Conservation (phyloP, 305 asterid genomes). For the Fraxinus albicans region DNA sequence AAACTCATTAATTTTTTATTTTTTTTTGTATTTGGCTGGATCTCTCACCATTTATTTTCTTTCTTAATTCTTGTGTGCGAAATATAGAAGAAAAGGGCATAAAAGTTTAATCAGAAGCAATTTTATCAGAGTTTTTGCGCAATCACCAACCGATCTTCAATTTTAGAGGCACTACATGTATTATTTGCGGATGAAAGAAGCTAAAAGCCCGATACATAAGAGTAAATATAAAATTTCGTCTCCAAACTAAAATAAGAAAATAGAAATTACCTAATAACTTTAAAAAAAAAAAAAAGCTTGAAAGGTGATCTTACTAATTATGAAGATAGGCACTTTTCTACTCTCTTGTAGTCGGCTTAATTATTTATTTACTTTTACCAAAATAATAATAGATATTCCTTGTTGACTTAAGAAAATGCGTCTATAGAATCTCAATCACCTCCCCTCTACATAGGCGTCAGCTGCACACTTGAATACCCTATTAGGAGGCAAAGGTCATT, state of each 20-base stretch:
- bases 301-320: background rate
- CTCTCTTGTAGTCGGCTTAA: too few relatives aligned
- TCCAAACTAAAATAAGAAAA: background rate
- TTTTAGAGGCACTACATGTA: background rate
- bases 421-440: too few relatives aligned
- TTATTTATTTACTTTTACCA: too few relatives aligned
- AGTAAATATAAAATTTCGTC: background rate
- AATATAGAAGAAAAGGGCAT: background rate
- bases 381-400: too few relatives aligned
- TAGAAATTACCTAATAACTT: background rate
- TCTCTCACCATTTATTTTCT: background rate
- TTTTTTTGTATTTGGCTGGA: background rate
- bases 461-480: too few relatives aligned
- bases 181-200: background rate
- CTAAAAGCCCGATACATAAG: background rate
- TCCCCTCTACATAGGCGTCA: too few relatives aligned
- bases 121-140: background rate
- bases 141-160: background rate
- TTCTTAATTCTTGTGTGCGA: background rate
- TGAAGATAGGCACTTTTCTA: background rate
- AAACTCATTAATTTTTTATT: background rate
- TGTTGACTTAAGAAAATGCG: too few relatives aligned
- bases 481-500: too few relatives aligned
- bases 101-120: background rate
- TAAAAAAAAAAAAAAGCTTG: too few relatives aligned